Percentiles rank a stretch among this genome's conserved stretches.
Conservation (phyloP, 2,329 filamentous ascomycete genomes). For the Exophiala alcalophila region DNA sequence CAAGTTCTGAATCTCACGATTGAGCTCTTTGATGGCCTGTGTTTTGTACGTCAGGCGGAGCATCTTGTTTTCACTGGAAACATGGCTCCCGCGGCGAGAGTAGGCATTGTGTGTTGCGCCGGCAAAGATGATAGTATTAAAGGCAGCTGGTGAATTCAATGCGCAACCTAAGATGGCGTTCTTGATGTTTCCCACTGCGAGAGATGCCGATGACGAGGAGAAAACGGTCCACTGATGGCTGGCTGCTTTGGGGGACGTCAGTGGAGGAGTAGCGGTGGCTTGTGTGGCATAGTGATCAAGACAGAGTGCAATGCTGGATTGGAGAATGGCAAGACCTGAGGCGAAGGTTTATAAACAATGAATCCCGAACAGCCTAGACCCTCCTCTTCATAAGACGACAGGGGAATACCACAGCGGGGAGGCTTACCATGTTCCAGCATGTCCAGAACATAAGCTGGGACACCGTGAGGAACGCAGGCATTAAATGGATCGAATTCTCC, state of each 20-base stretch:
- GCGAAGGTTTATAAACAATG: too few species aligned
- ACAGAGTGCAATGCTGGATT: slow-evolving; percentile 6
- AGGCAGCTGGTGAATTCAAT: slow-evolving; percentile 10
- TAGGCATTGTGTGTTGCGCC: slow-evolving; percentile 19
- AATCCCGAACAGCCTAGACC: too few species aligned
- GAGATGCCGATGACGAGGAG: slow-evolving; percentile 4
- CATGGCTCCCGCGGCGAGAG: slow-evolving; percentile 5
- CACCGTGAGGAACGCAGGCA: slow-evolving; percentile 8
- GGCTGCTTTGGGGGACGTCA: slow-evolving; percentile 1
- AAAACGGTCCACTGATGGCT: slow-evolving; percentile 20
- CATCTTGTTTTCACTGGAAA: neutral
- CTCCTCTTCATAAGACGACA: too few species aligned
- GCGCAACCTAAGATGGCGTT: slow-evolving; percentile 14
- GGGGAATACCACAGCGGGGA: too few species aligned
- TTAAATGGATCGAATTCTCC: slow-evolving; percentile 18
- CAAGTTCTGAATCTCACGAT: slow-evolving; percentile 7
- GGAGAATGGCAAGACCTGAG: slow-evolving; percentile 4
- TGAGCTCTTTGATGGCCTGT: slow-evolving; percentile 13
- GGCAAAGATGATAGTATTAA: slow-evolving; percentile 18
- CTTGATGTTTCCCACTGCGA: slow-evolving; percentile 12
- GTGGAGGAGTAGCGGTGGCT: neutral
- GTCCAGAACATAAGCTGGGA: slow-evolving; percentile 8
- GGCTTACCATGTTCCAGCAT: slow-evolving; percentile 16
- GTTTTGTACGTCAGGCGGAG: slow-evolving; percentile 15
- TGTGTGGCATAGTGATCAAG: slow-evolving; percentile 8